Base-by-base conservation (phyloP, 257 asterid genomes). In the Fraxinus americana region DNA sequence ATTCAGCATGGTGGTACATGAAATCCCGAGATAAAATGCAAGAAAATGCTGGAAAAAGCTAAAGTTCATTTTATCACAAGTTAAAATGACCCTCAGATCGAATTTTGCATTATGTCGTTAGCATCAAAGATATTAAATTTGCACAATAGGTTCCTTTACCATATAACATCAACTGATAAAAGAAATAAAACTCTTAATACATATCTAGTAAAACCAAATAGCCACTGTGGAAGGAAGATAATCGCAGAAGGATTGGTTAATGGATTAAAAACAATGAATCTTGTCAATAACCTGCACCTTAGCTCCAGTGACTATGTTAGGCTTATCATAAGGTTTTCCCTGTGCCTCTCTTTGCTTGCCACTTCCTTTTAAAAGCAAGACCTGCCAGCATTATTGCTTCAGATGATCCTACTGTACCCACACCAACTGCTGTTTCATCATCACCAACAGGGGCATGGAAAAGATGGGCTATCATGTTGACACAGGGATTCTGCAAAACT, bases 331-430 rank as follows among this genome's bases (percentile, higher is more conserved):
- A 4, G 90, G 94, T 80, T 89, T 87, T 16, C 87, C 89, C 76
- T 79, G 83, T 4, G 88, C 91, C 82, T 89, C 89, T 91, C 83
- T 78, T 92, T 0, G 90, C 89, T 76, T 89, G 94, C 97, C 94
- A 92, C 69, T 89, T 92, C 69, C 96, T 88, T 73, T 92, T 92
- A 70, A 92, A 89, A 81, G 97, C 96, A 85, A 92, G 94, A 7
- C 97, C 97, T 7, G 94, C 93, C 45, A 92, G 93, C 97, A 92
- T 92, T 74, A 91, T 90, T 27, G 93, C 97, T 84, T 92, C 94
- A 14, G 97, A 92, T 41, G 97, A 92, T 68, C 97, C 96, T 41
- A 90, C 92, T 1, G 97, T 92, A 27, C 96, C 88, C 29, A 90
- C 96, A 16, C 96, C 97, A 13, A 89, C 19, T 32, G 96, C 96